A percentile compares a stretch with the other conserved stretches of the same genome.
phyloP scores from a whole-genome alignment of 495 filamentous ascomycete genomes.

The Aspergillus heteromorphus region DNA sequence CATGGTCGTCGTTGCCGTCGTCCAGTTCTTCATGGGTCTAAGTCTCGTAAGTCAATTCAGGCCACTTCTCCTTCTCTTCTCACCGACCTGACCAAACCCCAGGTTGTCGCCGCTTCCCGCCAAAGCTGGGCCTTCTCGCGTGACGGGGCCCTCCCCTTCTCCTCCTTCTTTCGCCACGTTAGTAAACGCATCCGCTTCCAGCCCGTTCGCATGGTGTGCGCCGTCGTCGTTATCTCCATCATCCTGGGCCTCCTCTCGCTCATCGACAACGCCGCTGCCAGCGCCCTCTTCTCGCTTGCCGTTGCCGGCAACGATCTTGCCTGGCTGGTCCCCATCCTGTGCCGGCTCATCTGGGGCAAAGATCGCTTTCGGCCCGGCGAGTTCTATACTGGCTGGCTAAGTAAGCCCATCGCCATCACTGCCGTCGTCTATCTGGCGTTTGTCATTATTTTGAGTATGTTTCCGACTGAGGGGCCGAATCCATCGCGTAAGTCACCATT shows the following conservation, averaged over 20 bases:
- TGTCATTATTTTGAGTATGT: conserved; percentile 54
- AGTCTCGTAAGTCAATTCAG: conserved; percentile 25
- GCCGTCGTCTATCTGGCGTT: conserved; percentile 53
- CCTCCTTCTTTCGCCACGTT: conserved; percentile 54
- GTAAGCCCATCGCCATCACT: conserved; percentile 47
- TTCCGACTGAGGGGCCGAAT: conserved; percentile 52
- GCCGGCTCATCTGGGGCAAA: conserved; percentile 57
- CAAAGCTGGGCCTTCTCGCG: conserved; percentile 59
- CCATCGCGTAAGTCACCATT: conserved; percentile 38
- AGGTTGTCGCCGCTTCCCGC: conserved; percentile 51
- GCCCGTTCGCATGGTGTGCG: conserved; percentile 58
- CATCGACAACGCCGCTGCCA: conserved; percentile 53
- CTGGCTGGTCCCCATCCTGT: conserved; percentile 59
- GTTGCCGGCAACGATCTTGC: conserved; percentile 59
- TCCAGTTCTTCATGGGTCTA: conserved; percentile 43
- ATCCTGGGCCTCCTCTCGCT: conserved; percentile 56
- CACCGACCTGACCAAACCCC: conserved; percentile 1
- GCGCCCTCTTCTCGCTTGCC: conserved; percentile 57
- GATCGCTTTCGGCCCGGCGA: conserved; percentile 58
- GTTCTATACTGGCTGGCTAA: conserved; percentile 54
- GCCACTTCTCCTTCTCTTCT: background rate
- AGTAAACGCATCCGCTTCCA: conserved; percentile 53
- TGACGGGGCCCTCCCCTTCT: conserved; percentile 57
- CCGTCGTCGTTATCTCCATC: conserved; percentile 45
- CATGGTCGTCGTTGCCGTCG: conserved; percentile 33